Conservation (phyloP, 2,329 filamentous ascomycete genomes). For the Ascochyta clinopodiicola region DNA sequence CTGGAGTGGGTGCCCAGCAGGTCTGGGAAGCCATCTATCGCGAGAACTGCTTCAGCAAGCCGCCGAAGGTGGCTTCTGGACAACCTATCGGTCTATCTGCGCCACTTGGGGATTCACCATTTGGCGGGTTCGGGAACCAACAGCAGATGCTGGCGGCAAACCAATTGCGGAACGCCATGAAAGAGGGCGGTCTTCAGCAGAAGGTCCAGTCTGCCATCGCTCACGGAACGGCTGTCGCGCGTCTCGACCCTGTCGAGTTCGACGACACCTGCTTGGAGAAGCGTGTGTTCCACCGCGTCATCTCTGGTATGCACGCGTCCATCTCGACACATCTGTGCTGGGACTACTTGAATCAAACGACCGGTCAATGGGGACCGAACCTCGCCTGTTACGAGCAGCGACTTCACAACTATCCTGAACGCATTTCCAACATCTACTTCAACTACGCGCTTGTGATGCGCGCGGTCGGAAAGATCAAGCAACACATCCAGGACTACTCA, state of each 20-base stretch:
- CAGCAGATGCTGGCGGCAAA: constrained; percentile 62
- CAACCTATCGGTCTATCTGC: constrained; percentile 45
- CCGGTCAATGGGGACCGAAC: constrained; percentile 91
- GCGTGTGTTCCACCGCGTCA: constrained; percentile 94
- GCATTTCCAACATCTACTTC: constrained; percentile 97
- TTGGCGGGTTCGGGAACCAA: constrained; percentile 52
- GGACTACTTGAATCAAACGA: constrained; percentile 94
- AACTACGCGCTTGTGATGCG: constrained; percentile 96
- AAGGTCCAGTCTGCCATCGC: constrained; percentile 64
- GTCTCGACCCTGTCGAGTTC: constrained; percentile 71
- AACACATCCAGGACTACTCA: constrained; percentile 81
- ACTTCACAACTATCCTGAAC: constrained; percentile 84
- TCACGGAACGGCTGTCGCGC: constrained; percentile 61
- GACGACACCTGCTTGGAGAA: constrained; percentile 97
- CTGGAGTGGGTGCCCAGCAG: constrained; percentile 81
- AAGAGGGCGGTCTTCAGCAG: constrained; percentile 65
- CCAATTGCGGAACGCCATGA: constrained; percentile 67
- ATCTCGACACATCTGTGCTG: constrained; percentile 96
- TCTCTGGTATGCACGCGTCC: constrained; percentile 97
- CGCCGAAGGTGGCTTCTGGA: constrained; percentile 30
- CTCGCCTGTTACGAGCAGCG: constrained; percentile 84
- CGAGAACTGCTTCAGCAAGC: constrained; percentile 87
- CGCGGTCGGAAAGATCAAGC: constrained; percentile 87
- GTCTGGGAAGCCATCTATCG: constrained; percentile 97
- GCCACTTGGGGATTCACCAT: constrained; percentile 45